Base-by-base conservation (phyloP, 345 rosid species). In the Geranium rotundifolium region DNA sequence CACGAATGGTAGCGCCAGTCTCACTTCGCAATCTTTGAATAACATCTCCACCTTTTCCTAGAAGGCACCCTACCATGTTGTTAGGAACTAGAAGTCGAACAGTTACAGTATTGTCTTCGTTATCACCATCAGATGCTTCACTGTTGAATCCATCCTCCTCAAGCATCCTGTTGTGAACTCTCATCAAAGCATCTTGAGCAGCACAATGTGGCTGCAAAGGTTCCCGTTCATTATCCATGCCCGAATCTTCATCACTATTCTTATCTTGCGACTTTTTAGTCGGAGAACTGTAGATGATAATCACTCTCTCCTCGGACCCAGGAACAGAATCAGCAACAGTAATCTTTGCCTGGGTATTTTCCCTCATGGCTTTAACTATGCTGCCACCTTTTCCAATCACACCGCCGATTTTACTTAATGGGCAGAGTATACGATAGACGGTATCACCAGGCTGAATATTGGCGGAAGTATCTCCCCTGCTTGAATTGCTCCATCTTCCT, bases 161-260 rank as follows among this genome's bases (percentile, higher is more conserved):
- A 58, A 73, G 66, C 34, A 85, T 76, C 69, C 75, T 57, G 56
- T 76, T 75, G 27, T 85, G 88, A 72, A 83, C 82, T 69, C 73
- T 83, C 67, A 83, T 60, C 12, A 80, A 80, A 9, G 88, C 91
- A 72, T 81, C 81, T 63, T 83, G 91, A 17, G 91, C 85, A 66
- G 85, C 78, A 66, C 88, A 83, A 20, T 72, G 75, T 27, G 78
- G 80, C 37, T 72, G 78, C 75, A 71, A 59, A 29, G 39, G 31
- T 62, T 67, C 78, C n/a, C 59, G 56, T 14, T 72, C 67, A 37
- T 66, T 72, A 56, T 65, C 80, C 52, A 31, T 59, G 54, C 59
- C 68, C 0, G 67, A 63, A 65, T 62, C 81, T 41, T 68, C 78
- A 65, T 67, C 76, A 17, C 9, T 16, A 27, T 63, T 60, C 8